These are phyloP conservation scores for Solanum raphanifolium DNA, from an alignment of 257 asterid species.

Conservation along the genomic window DNA sequence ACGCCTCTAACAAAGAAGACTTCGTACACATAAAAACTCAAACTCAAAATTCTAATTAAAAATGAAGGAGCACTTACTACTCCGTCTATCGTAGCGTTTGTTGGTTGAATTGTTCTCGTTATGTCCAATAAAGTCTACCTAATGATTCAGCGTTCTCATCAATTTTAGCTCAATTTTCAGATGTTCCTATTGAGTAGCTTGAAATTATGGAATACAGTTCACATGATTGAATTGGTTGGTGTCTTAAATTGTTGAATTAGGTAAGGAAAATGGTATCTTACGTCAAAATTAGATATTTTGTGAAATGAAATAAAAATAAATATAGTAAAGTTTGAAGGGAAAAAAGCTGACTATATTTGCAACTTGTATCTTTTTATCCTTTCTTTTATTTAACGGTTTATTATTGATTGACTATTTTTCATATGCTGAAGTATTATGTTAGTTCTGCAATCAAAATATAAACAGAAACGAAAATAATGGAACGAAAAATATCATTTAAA, in stretches of 20 bases:
- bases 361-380: background rate
- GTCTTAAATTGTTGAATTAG: background rate
- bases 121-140: background rate
- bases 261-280: background rate
- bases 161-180: background rate
- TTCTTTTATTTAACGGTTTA: no score
- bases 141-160: background rate
- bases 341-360: background rate
- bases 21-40: no score
- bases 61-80: accelerated
- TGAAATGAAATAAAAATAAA: background rate
- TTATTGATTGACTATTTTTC: background rate
- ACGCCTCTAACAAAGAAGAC: no score
- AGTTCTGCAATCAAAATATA: no score
- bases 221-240: background rate
- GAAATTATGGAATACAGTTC: background rate
- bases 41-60: background rate
- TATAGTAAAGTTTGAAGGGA: background rate
- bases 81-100: background rate
- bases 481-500: background rate
- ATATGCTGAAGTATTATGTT: no score
- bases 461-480: no score
- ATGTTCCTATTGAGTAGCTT: background rate
- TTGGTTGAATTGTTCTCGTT: background rate
- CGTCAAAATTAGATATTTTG: background rate